Evolutionary conservation across 2,329 filamentous ascomycete genomes (phyloP).

Genomic region (Ceratocystis cacaofunesta): DNA sequence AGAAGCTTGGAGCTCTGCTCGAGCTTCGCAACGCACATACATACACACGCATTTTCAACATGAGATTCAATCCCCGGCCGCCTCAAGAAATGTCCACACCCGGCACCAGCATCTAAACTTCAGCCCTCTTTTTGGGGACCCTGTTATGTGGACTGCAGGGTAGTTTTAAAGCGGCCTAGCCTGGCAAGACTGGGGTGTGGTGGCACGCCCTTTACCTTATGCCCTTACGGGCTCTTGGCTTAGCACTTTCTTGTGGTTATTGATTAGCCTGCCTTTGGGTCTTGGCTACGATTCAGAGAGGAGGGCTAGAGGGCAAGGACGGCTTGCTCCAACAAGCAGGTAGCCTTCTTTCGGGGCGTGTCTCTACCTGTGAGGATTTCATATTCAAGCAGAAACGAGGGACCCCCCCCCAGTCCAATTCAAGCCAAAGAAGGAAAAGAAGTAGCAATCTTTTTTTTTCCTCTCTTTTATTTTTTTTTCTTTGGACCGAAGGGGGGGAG

Average conservation of each 20-base stretch:
- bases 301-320: no score
- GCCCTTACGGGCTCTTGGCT: no score
- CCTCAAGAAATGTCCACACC: background rate
- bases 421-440: background rate
- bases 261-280: no score
- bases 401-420: background rate
- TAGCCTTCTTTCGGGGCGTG: no score
- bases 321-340: no score
- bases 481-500: background rate
- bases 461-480: background rate
- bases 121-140: background rate
- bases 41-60: no score
- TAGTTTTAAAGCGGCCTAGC: background rate
- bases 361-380: no score
- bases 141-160: background rate
- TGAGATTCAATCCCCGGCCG: no score
- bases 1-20: background rate
- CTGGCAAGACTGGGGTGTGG: no score
- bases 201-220: no score
- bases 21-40: background rate
- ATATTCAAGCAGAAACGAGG: background rate
- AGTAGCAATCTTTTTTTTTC: background rate
- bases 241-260: no score
- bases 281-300: no score
- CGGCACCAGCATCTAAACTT: background rate